Evolutionary conservation across 441 rosid species (phyloP).

Genomic region (Brassica hybrid): DNA sequence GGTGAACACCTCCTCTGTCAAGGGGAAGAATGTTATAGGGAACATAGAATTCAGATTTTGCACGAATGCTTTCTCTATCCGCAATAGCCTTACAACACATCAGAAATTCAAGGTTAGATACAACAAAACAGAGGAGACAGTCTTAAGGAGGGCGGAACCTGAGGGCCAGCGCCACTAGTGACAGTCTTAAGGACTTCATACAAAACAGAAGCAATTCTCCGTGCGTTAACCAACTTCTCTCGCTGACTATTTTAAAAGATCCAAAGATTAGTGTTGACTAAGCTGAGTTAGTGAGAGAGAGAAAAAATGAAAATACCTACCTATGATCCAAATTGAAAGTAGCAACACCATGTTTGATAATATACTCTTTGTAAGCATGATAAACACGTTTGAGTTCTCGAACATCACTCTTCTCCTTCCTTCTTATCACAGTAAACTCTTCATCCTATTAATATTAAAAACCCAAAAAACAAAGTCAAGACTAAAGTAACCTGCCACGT

Average conservation of each 20-base stretch:
- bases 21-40: slow-evolving; percentile 96
- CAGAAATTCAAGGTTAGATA: slow-evolving; percentile 32
- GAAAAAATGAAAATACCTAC: slow-evolving; percentile 37
- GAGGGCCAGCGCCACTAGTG: slow-evolving; percentile 62
- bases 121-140: slow-evolving; percentile 45
- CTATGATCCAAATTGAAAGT: slow-evolving; percentile 54
- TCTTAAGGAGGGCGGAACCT: slow-evolving; percentile 67
- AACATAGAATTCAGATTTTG: slow-evolving; percentile 65
- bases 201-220: slow-evolving; percentile 56
- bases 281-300: neutral
- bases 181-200: slow-evolving; percentile 72
- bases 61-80: slow-evolving; percentile 57
- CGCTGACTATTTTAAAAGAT: slow-evolving; percentile 45
- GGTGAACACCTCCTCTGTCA: slow-evolving; percentile 83
- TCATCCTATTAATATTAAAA: slow-evolving; percentile 62
- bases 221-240: slow-evolving; percentile 57
- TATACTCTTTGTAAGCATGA: slow-evolving; percentile 62
- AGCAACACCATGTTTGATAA: slow-evolving; percentile 56
- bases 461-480: slow-evolving; percentile 8
- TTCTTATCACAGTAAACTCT: slow-evolving; percentile 48
- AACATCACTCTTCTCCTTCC: slow-evolving; percentile 64
- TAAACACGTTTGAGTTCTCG: slow-evolving; percentile 88
- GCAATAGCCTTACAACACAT: slow-evolving; percentile 60
- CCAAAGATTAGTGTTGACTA: slow-evolving; percentile 12
- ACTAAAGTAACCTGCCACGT: neutral